Percentiles rank a stretch among this genome's conserved stretches.
These are phyloP conservation scores for Podaxis rugospora DNA, from an alignment of 768 basidiomycete species.

Conservation along the genomic window DNA sequence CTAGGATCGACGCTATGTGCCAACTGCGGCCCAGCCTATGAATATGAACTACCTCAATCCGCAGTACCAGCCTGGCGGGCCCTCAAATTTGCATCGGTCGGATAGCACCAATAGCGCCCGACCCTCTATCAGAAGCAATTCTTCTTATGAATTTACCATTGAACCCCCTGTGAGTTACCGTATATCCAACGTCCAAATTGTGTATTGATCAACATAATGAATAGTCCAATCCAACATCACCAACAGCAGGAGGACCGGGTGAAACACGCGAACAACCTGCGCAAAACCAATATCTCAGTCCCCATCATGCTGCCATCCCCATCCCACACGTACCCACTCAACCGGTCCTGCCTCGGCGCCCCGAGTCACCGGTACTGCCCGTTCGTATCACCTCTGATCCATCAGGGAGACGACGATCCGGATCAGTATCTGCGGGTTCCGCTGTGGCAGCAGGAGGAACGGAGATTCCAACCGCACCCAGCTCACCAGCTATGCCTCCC, in stretches of 20 bases:
- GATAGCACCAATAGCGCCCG: conserved; percentile 1
- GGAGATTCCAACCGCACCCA: neutral
- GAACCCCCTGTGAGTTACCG: conserved; percentile 4
- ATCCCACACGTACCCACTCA: neutral
- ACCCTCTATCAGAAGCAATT: neutral
- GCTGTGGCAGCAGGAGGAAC: neutral
- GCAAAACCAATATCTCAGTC: neutral
- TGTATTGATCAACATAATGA: neutral
- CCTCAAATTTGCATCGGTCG: neutral
- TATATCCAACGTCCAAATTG: neutral
- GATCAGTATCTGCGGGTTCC: neutral
- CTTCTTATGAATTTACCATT: neutral
- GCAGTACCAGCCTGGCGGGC: neutral
- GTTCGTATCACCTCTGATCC: neutral
- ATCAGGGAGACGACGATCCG: neutral
- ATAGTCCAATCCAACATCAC: neutral
- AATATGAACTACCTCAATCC: conserved; percentile 1
- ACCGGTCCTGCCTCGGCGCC: neutral
- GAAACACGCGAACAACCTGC: neutral
- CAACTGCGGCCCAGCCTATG: neutral
- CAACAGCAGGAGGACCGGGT: neutral
- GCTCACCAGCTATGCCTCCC: neutral
- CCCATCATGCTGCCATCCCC: neutral
- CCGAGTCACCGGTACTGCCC: neutral
- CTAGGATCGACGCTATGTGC: neutral